Evolutionary conservation across 2,329 filamentous ascomycete genomes (phyloP).

Genomic region (Neospermospora avenae): DNA sequence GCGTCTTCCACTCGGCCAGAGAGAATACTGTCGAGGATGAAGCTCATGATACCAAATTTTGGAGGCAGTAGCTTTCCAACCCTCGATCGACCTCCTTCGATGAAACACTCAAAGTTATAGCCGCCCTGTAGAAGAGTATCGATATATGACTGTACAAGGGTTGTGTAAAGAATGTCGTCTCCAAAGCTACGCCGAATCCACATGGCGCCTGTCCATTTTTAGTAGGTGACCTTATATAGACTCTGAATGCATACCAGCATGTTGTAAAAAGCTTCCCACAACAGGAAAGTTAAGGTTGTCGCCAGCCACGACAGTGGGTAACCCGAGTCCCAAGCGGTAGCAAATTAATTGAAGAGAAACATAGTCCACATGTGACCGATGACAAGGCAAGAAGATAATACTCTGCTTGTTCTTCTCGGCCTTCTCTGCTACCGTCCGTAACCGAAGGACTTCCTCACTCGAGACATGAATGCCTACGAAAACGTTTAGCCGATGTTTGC

Average conservation of each 20-base stretch:
- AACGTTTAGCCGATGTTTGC: neutral
- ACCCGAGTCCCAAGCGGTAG: slow-evolving; percentile 82
- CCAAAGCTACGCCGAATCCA: slow-evolving; percentile 93
- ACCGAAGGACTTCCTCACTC: slow-evolving; percentile 82
- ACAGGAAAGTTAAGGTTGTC: slow-evolving; percentile 96
- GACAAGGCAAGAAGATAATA: slow-evolving; percentile 92
- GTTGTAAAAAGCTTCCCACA: slow-evolving; percentile 85
- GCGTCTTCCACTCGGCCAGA: slow-evolving; percentile 86
- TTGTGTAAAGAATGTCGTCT: slow-evolving; percentile 84
- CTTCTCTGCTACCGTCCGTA: slow-evolving; percentile 77
- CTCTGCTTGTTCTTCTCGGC: slow-evolving; percentile 87
- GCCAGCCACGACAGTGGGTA: slow-evolving; percentile 90
- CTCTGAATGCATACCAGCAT: slow-evolving; percentile 59
- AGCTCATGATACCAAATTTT: slow-evolving; percentile 92
- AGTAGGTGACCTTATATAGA: neutral
- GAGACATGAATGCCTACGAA: slow-evolving; percentile 77
- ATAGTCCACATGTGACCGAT: slow-evolving; percentile 94
- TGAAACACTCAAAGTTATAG: slow-evolving; percentile 96
- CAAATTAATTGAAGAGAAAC: slow-evolving; percentile 93
- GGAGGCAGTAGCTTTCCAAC: slow-evolving; percentile 92
- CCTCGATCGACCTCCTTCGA: slow-evolving; percentile 88
- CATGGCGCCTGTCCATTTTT: slow-evolving; percentile 64
- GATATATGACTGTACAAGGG: slow-evolving; percentile 93
- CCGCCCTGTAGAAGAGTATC: slow-evolving; percentile 87
- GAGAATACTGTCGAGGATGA: slow-evolving; percentile 84